A percentile compares a stretch with the other conserved stretches of the same genome.
These are phyloP conservation scores for Aspergillus vadensis DNA, from an alignment of 2,329 filamentous ascomycete genomes.

Conservation along the genomic window DNA sequence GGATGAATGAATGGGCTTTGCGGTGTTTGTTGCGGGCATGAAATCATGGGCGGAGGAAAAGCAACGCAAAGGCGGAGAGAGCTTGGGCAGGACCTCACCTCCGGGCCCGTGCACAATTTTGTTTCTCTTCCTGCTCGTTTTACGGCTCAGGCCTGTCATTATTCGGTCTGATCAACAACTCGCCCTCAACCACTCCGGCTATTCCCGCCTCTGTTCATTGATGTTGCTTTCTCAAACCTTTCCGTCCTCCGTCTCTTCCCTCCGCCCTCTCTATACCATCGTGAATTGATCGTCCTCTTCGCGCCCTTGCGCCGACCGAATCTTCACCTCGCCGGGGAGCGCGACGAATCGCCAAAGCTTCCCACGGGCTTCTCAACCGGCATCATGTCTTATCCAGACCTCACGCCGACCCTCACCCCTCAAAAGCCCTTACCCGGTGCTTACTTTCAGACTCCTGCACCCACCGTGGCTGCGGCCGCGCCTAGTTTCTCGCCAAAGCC, in stretches of 20 bases:
- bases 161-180: constrained; percentile 17
- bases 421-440: constrained; percentile 45
- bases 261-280: constrained; percentile 20
- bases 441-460: constrained; percentile 45
- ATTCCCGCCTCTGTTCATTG: constrained; percentile 21
- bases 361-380: constrained; percentile 16
- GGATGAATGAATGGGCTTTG: background rate
- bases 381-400: constrained; percentile 47
- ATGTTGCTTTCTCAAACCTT: constrained; percentile 14
- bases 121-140: constrained; percentile 28
- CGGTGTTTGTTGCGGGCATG: background rate
- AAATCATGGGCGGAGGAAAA: constrained; percentile 9
- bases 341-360: constrained; percentile 19
- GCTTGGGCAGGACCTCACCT: constrained; percentile 19
- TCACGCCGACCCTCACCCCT: constrained; percentile 39
- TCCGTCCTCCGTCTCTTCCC: constrained; percentile 11
- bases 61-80: constrained; percentile 20
- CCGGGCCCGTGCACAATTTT: constrained; percentile 43
- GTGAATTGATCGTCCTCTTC: constrained; percentile 11
- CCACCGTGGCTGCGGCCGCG: constrained; percentile 39
- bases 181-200: constrained; percentile 8
- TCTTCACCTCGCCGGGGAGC: constrained; percentile 28
- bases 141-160: constrained; percentile 14
- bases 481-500: constrained; percentile 35
- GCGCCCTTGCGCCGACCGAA: constrained; percentile 20